Conservation (phyloP, 1,284 basidiomycete genomes). For the Trametes versicolor region DNA sequence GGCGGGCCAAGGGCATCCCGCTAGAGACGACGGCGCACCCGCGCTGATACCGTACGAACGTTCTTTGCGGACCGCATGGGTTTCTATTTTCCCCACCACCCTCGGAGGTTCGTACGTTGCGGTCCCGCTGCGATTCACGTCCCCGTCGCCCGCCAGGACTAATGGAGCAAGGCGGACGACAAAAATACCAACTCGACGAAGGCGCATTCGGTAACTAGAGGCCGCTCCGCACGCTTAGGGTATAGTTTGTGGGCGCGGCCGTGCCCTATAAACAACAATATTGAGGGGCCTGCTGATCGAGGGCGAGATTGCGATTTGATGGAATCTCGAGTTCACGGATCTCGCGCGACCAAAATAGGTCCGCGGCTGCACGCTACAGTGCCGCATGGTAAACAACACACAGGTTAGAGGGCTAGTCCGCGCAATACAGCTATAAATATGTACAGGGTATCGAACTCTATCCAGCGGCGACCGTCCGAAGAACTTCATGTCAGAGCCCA, state of each 20-base stretch:
- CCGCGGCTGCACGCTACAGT: conserved; percentile 20
- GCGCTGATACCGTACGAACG: conserved; percentile 3
- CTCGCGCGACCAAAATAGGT: conserved; percentile 22
- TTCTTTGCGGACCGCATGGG: conserved; percentile 10
- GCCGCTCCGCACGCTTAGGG: neutral
- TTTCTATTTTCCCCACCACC: neutral
- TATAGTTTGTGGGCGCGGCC: conserved; percentile 5
- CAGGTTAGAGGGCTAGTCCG: conserved; percentile 8
- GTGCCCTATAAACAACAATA: neutral
- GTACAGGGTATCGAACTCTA: conserved; percentile 22
- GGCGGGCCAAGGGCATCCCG: neutral
- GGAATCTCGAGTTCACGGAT: conserved; percentile 32
- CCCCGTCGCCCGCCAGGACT: neutral
- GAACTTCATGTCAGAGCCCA: conserved; percentile 9
- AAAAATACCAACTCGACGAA: neutral
- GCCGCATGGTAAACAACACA: conserved; percentile 15
- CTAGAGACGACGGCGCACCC: neutral
- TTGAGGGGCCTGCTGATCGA: conserved; percentile 28
- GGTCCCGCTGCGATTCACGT: neutral
- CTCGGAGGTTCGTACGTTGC: neutral
- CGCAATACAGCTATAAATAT: conserved; percentile 18
- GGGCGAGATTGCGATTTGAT: conserved; percentile 35
- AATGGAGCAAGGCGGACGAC: neutral
- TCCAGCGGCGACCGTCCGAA: conserved; percentile 1
- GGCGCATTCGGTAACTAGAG: neutral